phyloP scores from a whole-genome alignment of 139 green algal species.

The Micractinium sp. region DNA sequence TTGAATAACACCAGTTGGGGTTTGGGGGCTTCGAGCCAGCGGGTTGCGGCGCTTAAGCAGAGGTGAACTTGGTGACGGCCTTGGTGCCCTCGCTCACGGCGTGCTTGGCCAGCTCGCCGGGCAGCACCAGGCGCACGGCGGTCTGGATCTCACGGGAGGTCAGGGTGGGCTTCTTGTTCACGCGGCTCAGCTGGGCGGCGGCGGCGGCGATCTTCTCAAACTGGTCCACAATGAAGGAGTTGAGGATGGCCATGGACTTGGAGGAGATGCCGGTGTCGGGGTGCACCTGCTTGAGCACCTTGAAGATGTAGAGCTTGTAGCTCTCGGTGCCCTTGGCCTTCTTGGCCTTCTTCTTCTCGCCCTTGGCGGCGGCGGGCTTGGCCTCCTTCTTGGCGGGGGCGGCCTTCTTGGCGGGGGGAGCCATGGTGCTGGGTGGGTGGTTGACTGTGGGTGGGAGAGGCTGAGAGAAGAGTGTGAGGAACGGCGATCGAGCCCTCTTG shows the following conservation, averaged over 20 bases:
- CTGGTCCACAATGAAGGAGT: slow-evolving; percentile 86
- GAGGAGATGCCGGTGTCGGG: slow-evolving; percentile 95
- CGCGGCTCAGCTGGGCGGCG: slow-evolving; percentile 68
- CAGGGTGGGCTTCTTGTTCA: slow-evolving; percentile 93
- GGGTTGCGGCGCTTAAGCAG: neutral
- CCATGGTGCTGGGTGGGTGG: too few species aligned
- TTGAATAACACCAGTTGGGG: too few species aligned
- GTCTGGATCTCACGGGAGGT: slow-evolving; percentile 93
- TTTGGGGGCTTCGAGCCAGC: too few species aligned
- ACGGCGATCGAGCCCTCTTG: too few species aligned
- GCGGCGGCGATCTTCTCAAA: slow-evolving; percentile 91
- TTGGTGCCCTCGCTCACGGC: slow-evolving; percentile 85
- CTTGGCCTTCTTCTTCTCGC: slow-evolving; percentile 26
- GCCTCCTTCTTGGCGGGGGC: too few species aligned
- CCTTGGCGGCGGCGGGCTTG: too few species aligned
- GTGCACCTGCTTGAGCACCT: slow-evolving; percentile 96
- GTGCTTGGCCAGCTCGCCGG: slow-evolving; percentile 77
- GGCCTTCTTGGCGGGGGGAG: too few species aligned
- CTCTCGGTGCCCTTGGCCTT: slow-evolving; percentile 52
- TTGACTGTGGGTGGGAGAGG: too few species aligned
- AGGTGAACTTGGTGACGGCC: slow-evolving; percentile 88
- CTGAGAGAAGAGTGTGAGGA: too few species aligned
- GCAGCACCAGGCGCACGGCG: slow-evolving; percentile 79
- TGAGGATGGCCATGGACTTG: slow-evolving; percentile 98
- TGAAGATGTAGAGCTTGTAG: slow-evolving; percentile 99